Evolutionary conservation across 768 basidiomycete species (phyloP), one percentile per base, ranked within the genome.

Genomic region (Suillus sp.): DNA sequence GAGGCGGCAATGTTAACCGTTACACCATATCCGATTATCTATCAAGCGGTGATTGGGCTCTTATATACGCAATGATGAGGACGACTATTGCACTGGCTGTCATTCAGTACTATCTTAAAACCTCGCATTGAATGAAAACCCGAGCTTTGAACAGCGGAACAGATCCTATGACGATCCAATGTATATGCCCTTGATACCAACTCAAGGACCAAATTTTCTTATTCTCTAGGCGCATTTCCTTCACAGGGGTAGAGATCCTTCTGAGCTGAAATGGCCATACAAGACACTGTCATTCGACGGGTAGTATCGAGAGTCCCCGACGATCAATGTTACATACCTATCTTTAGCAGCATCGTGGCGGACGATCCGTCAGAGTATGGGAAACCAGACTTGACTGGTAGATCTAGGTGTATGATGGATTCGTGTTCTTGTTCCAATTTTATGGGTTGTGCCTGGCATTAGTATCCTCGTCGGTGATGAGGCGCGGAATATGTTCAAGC

Each of bases 1-100:
- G 78, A 85, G 83, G 84, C 84, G 83, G 83, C 78, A 84, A 85
- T 84, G 84, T 83, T 85, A 82, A 81, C 84, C 84, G 74, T 85
- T 85, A 84, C 84, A 85, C 83, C 83, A 84, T 84, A 86, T 77
- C 82, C 77, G 77, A 74, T 38, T 57, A 16, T 0, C 16, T 2
- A 6, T 13, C 11, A 38, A 2, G 2, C 0, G 4, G 2, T 22
- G n/a, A 34, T 34, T 1, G 8, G 6, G 32, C 4, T 14, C 10
- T 43, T 3, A 3, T 11, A 43, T n/a, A 3, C 9, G 9, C 11
- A 20, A n/a, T n/a, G 40, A 10, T 18, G 20, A 42, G 38, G 32
- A 34, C 6, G 32, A 34, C n/a, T n/a, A n/a, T n/a, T n/a, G n/a
- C n/a, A n/a, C n/a, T n/a, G n/a, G n/a, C n/a, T 35, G 4, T 35